Percentiles rank a stretch among this genome's conserved stretches.
phyloP scores from a whole-genome alignment of 2,329 filamentous ascomycete species.

The Fonsecaea erecta region DNA sequence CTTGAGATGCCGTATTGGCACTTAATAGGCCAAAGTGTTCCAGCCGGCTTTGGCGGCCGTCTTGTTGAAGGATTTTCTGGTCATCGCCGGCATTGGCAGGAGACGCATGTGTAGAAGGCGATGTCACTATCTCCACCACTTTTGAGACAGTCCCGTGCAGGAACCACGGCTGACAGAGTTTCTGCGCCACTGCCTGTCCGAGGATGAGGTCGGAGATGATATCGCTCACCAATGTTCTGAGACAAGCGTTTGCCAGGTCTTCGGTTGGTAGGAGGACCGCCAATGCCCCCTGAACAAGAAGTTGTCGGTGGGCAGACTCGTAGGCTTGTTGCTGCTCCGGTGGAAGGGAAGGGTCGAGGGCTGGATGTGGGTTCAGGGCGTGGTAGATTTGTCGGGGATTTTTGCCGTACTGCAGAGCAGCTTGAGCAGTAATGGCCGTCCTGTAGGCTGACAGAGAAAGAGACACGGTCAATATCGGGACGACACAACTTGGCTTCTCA shows the following conservation, averaged over 20 bases:
- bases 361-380: conserved; percentile 77
- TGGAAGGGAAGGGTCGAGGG: conserved; percentile 53
- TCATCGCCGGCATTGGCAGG: conserved; percentile 13
- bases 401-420: conserved; percentile 63
- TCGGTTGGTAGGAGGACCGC: conserved; percentile 87
- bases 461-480: conserved; percentile 5
- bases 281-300: conserved; percentile 81
- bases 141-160: conserved; percentile 84
- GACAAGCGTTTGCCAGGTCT: conserved; percentile 83
- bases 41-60: conserved; percentile 49
- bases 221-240: conserved; percentile 81
- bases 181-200: conserved; percentile 78
- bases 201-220: conserved; percentile 90
- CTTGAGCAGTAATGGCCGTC: conserved; percentile 63
- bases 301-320: conserved; percentile 81
- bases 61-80: conserved; percentile 37
- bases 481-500: conserved; percentile 11
- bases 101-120: conserved; percentile 23
- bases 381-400: conserved; percentile 77
- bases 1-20: conserved; percentile 33
- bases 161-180: conserved; percentile 84
- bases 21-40: conserved; percentile 63
- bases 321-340: conserved; percentile 66
- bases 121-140: conserved; percentile 58
- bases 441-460: conserved; percentile 67